Conservation (phyloP, 106 monocot genomes). For the Acanthochlamys bracteata region DNA sequence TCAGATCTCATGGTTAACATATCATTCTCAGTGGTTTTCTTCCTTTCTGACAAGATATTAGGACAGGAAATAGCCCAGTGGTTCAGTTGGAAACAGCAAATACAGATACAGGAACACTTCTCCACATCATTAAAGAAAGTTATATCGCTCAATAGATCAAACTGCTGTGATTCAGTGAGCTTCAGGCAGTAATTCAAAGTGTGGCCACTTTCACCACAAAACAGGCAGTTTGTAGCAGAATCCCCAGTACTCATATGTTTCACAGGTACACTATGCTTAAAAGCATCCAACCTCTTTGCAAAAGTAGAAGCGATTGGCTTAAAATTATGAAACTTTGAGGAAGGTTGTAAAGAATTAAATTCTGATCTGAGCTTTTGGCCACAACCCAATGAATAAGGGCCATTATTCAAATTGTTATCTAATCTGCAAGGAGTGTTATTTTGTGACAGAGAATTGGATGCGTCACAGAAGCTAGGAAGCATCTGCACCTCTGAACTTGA, state of each 20-base stretch:
- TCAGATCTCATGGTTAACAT: conserved; percentile 4
- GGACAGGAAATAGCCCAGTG: conserved; percentile 34
- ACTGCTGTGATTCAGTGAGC: conserved; percentile 5
- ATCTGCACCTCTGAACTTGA: conserved; percentile 5
- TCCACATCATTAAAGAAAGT: conserved; percentile 5
- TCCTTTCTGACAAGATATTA: not conserved
- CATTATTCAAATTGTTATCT: not conserved
- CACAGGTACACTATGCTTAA: conserved; percentile 17
- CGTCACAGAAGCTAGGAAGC: not conserved
- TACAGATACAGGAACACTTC: conserved; percentile 20
- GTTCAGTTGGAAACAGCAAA: conserved; percentile 22
- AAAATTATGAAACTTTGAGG: conserved; percentile 25
- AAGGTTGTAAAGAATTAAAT: conserved; percentile 26
- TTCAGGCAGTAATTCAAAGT: conserved; percentile 19
- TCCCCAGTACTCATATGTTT: not conserved
- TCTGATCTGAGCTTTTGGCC: conserved; percentile 24
- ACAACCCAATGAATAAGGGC: not conserved
- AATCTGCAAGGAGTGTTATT: conserved; percentile 9
- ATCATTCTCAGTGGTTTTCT: not conserved
- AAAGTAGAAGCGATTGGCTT: conserved; percentile 36
- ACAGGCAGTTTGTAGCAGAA: conserved; percentile 23
- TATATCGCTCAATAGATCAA: conserved; percentile 9
- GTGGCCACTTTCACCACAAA: conserved; percentile 36
- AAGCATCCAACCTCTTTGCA: conserved; percentile 51
- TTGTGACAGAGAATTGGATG: conserved; percentile 1